Conservation (phyloP, 306 rosid species). For the Carpinus fangiana region DNA sequence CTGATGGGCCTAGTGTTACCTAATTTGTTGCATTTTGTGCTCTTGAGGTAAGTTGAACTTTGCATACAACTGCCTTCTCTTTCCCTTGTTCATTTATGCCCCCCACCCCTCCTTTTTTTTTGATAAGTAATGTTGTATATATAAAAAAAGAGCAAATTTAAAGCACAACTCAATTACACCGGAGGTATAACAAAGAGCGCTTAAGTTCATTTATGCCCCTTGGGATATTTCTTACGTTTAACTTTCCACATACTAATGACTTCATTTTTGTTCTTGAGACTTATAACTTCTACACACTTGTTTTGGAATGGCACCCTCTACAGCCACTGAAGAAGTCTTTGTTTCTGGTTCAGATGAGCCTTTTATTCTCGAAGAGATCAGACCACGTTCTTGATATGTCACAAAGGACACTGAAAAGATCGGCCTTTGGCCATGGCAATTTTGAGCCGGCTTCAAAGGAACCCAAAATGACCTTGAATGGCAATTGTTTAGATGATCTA, state of each 20-base stretch:
- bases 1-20: background rate
- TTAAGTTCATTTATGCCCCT: background rate
- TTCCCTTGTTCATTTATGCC: background rate
- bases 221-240: background rate
- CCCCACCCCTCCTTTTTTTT: too few relatives aligned
- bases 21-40: background rate
- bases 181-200: too few relatives aligned
- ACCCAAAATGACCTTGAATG: background rate
- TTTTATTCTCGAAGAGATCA: background rate
- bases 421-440: background rate
- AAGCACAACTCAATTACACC: too few relatives aligned
- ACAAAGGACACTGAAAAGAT: background rate
- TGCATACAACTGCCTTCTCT: background rate
- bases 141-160: too few relatives aligned
- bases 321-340: background rate
- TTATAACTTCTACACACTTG: background rate
- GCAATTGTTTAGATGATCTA: background rate
- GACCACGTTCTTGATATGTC: background rate
- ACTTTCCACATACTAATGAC: background rate
- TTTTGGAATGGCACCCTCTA: constrained; percentile 3
- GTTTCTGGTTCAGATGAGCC: background rate
- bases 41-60: background rate
- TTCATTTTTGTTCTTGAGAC: background rate
- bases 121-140: too few relatives aligned
- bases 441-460: background rate